Conservation (phyloP, 805 yeast genomes). For the Cyberlindnera euphorbiiphila region DNA sequence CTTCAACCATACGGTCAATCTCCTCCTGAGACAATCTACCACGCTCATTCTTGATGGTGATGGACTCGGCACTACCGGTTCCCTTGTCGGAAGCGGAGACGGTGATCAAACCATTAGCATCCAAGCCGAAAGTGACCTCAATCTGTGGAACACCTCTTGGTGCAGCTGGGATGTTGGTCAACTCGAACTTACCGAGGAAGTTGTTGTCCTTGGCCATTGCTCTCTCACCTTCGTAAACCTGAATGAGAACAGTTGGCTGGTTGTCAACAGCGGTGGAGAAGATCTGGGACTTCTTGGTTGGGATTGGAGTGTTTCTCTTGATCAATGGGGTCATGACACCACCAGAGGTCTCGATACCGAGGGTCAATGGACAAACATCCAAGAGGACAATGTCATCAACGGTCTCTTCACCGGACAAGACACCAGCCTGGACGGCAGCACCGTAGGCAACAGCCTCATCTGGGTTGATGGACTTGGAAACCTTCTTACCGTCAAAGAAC, state of each 20-base stretch:
- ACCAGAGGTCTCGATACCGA: constrained; percentile 96
- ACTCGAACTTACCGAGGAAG: constrained; percentile 80
- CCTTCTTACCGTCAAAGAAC: constrained; percentile 91
- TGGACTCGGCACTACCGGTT: constrained; percentile 87
- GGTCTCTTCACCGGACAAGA: constrained; percentile 91
- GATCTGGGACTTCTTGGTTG: constrained; percentile 91
- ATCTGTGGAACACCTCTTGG: constrained; percentile 92
- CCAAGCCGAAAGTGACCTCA: constrained; percentile 84
- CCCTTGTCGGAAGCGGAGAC: constrained; percentile 90
- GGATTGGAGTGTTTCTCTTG: constrained; percentile 92
- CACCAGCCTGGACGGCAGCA: constrained; percentile 99
- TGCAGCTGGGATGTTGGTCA: constrained; percentile 84
- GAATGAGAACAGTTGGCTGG: constrained; percentile 92
- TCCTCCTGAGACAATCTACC: constrained; percentile 93
- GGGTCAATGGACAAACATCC: constrained; percentile 90
- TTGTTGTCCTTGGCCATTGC: constrained; percentile 92
- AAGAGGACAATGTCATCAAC: constrained; percentile 84
- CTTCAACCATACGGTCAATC: constrained; percentile 96
- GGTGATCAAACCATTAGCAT: constrained; percentile 83
- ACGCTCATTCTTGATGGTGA: constrained; percentile 89
- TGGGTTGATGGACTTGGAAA: constrained; percentile 96
- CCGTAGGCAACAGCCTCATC: constrained; percentile 99
- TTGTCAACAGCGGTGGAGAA: constrained; percentile 96
- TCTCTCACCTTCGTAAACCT: constrained; percentile 96
- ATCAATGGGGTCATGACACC: constrained; percentile 96